Percentiles rank a stretch among this genome's conserved stretches.
Conservation (phyloP, 352 stramenopile species). For the Globisporangium paroecandrum region DNA sequence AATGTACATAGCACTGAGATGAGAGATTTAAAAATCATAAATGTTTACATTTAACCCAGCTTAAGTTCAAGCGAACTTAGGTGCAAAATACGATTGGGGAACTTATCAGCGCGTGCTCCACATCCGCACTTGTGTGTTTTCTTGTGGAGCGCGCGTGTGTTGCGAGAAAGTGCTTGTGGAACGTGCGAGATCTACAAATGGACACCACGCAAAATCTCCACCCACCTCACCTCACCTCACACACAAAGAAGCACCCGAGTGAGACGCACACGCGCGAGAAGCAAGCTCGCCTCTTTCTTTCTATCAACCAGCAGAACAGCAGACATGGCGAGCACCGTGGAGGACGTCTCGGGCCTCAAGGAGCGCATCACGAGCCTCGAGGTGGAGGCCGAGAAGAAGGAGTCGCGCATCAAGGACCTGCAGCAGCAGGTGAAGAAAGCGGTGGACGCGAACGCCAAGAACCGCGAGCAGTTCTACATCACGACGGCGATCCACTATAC, state of each 20-base stretch:
- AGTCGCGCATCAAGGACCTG: constrained; percentile 28
- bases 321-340: constrained; percentile 20
- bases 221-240: background rate
- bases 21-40: too few species aligned
- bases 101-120: too few species aligned
- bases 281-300: background rate
- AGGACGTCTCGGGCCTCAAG: constrained; percentile 26
- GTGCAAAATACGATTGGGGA: too few species aligned
- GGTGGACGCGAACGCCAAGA: constrained; percentile 35
- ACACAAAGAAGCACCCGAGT: background rate
- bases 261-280: background rate
- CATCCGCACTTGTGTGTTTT: background rate
- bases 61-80: too few species aligned
- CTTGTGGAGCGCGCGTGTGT: background rate
- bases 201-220: background rate
- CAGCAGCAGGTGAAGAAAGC: constrained; percentile 46
- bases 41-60: too few species aligned
- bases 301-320: background rate
- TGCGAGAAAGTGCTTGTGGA: constrained; percentile 6
- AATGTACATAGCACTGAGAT: too few species aligned
- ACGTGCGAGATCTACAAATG: background rate
- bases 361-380: constrained; percentile 44
- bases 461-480: constrained; percentile 92
- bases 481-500: constrained; percentile 99
- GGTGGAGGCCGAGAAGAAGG: constrained; percentile 27